Base-by-base conservation (phyloP, 768 basidiomycete genomes). In the Amanita inopinata region DNA sequence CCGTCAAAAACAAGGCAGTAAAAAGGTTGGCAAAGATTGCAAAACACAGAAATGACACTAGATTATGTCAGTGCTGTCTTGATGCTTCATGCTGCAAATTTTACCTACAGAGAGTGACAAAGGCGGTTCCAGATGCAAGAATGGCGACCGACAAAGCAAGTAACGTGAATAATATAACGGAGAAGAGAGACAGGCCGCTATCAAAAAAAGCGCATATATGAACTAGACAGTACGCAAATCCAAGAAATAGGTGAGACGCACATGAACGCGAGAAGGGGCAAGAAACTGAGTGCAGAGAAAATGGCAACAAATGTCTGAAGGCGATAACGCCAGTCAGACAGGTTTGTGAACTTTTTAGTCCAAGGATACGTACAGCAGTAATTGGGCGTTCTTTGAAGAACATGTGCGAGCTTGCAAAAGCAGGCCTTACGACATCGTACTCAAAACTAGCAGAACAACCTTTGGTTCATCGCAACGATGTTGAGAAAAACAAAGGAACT, bases 371-470 rank as follows among this genome's bases (percentile, higher is more conserved):
- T 46, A 65, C 65, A n/a, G 63, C 58, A 20, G 52, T 45, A 38
- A 64, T 54, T 11, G 63, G 63, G 39, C 55, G 52, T 15, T 57
- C 55, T 15, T 65, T 55, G 46, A 64, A 61, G 36, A 61, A 63
- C n/a, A 47, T 48, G 19, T 57, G 51, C 10, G 59, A 53, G 6
- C 55, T 54, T 18, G 40, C 53, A 22, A 69, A 41, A 30, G 64
- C 56, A 22, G 71, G 71, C 14, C 65, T 67, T 4, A 62, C 71
- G 49, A 70, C 71, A 15, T 61, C 51, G 19, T 59, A 56, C 49
- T 73, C 71, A 33, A 73, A 65, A 34, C 71, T 73, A 33, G 18
- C 18, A 19, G 20, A 38, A 33, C 30, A 31, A 8, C 10, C 3
- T 14, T 28, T 32, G 8, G 37, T 28, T 22, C 10, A 18, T n/a